Base-by-base conservation (phyloP, 768 basidiomycete species). In the Heimioporus sp. region DNA sequence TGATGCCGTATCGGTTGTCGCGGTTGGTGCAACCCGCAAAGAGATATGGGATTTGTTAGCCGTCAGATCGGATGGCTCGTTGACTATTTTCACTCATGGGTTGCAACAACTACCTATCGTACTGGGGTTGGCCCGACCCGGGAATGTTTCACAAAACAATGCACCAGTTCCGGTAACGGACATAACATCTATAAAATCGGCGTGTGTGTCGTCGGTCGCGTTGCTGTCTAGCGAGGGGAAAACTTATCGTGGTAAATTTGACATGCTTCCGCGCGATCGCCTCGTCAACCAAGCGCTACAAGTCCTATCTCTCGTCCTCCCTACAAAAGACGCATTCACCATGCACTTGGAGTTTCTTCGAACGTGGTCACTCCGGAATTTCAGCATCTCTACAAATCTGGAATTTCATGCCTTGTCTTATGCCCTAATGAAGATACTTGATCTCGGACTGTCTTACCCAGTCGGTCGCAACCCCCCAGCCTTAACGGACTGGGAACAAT, bases 41-140 rank as follows among this genome's bases (percentile, higher is more conserved):
- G 70, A 75, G 13, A 74, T 91, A 13, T 76, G 76, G 64, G 94
- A 97, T 65, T 72, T 93, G 10, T 68, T 96, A 5, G 68, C 87
- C 15, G 67, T 91, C 43, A 81, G 78, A 43, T 77, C 82, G 3
- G 73, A 80, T 43, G 77, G 82, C 30, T 65, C 66, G 10, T 66
- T 92, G 10, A 66, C 72, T 0, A 62, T 93, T 4, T 67, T 87
- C 36, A 89, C 85, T 0, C 86, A 89, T 56, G 87, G 85, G 1
- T 57, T 73, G 10, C 65, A 66, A n/a, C 69, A 73, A 57, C 50
- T 82, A 10, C 73, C 75, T 20, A 63, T 80, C 17, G 57, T 65
- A 36, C 34, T 79, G 20, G 47, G 47, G 17, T 45, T 52, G 24
- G 58, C 61, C 24, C 57, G 49, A 24, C 59, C 51, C 3, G 53